phyloP scores from a whole-genome alignment of 1,284 basidiomycete genomes.

The Puccinia hordei region DNA sequence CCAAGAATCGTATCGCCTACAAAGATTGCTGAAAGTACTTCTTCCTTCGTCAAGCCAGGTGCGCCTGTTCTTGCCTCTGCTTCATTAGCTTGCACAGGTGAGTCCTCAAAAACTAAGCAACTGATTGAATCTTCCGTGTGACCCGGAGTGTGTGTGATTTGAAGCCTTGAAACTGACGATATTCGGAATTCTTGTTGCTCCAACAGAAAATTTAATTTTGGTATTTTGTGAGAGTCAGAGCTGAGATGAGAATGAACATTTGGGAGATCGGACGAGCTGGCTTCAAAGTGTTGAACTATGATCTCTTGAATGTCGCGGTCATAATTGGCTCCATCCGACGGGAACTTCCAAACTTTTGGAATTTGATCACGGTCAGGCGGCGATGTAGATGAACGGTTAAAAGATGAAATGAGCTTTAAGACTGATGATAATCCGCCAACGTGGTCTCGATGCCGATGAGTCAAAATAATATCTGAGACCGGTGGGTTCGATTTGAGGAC shows the following conservation, averaged over 20 bases:
- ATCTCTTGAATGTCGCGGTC: constrained; percentile 56
- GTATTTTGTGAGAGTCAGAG: constrained; percentile 67
- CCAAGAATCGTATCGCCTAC: constrained; percentile 90
- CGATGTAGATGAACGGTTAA: not conserved
- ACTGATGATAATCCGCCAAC: constrained; percentile 74
- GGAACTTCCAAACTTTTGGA: constrained; percentile 61
- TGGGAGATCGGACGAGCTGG: constrained; percentile 62
- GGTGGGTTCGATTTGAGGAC: constrained; percentile 62
- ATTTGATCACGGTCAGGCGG: not conserved
- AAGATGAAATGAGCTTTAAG: constrained; percentile 66
- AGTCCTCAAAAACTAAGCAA: constrained; percentile 24
- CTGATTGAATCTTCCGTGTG: constrained; percentile 86
- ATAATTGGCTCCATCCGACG: constrained; percentile 49
- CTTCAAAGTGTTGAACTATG: constrained; percentile 62
- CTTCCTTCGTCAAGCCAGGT: constrained; percentile 61
- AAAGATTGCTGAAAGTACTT: constrained; percentile 66
- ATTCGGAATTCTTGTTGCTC: constrained; percentile 19
- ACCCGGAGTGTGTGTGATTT: constrained; percentile 81
- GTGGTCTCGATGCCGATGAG: constrained; percentile 89
- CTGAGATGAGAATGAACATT: constrained; percentile 55
- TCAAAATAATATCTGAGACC: constrained; percentile 82
- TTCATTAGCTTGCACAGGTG: not conserved
- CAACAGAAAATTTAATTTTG: constrained; percentile 59
- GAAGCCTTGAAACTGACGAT: constrained; percentile 63
- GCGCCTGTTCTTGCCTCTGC: not conserved